Conservation (phyloP, 441 rosid species). For the Aleurites moluccanus region DNA sequence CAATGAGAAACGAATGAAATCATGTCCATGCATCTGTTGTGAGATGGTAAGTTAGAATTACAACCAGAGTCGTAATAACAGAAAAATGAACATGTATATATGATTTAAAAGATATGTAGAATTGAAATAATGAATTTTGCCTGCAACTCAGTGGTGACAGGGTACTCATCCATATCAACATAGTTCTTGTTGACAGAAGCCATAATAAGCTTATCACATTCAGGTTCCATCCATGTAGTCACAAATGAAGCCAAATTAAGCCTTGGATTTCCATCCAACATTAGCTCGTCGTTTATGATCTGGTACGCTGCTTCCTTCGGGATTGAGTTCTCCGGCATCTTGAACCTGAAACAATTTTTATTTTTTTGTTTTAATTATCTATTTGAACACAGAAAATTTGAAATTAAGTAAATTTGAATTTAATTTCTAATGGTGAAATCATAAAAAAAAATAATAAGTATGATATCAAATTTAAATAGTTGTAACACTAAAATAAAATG, state of each 20-base stretch:
- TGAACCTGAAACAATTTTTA: constrained; percentile 36
- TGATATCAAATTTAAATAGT: too few species aligned
- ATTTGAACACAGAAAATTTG: too few species aligned
- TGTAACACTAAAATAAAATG: too few species aligned
- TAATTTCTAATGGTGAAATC: too few species aligned
- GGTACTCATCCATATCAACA: constrained; percentile 95
- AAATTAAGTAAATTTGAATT: too few species aligned
- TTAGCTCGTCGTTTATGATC: constrained; percentile 69
- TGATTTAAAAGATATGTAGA: too few species aligned
- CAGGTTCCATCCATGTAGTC: constrained; percentile 98
- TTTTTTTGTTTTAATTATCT: neutral
- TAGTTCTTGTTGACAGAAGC: constrained; percentile 80
- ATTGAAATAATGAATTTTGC: neutral
- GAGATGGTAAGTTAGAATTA: too few species aligned
- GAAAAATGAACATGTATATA: too few species aligned
- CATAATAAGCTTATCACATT: constrained; percentile 92
- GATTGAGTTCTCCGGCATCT: constrained; percentile 49
- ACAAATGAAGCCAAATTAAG: constrained; percentile 80
- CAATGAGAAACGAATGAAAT: too few species aligned
- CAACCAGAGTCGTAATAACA: too few species aligned
- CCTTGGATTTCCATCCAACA: constrained; percentile 73
- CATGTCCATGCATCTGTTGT: too few species aligned
- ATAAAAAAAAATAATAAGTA: too few species aligned
- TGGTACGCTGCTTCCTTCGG: constrained; percentile 72
- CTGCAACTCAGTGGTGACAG: constrained; percentile 94